These are phyloP conservation scores for Microbotryum lychnidis-dioicae DNA, from an alignment of 1,284 basidiomycete species.

Conservation along the genomic window DNA sequence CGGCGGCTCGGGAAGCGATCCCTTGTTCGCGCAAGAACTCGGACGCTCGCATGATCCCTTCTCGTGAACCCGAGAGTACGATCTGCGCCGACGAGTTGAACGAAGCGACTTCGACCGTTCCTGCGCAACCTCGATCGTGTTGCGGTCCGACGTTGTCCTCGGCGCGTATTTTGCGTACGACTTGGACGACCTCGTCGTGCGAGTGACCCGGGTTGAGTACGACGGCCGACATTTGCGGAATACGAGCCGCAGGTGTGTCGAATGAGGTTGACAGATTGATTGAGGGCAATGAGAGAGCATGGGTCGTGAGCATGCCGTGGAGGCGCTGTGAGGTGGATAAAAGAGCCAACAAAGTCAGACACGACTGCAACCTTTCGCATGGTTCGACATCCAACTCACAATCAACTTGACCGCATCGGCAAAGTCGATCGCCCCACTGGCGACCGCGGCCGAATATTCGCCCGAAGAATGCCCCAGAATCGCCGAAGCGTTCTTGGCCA, in stretches of 20 bases:
- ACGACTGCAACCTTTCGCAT: not conserved
- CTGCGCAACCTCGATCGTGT: slow-evolving; percentile 1
- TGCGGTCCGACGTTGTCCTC: slow-evolving; percentile 1
- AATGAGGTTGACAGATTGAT: slow-evolving; percentile 25
- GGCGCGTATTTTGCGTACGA: slow-evolving; percentile 28
- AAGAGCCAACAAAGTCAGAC: not conserved
- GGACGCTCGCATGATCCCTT: slow-evolving; percentile 35
- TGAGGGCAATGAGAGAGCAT: slow-evolving; percentile 29
- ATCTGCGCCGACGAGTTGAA: slow-evolving; percentile 37
- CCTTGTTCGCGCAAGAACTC: slow-evolving; percentile 30
- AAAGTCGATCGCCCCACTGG: slow-evolving; percentile 33
- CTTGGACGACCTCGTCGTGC: slow-evolving; percentile 31
- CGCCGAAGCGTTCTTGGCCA: slow-evolving; percentile 22
- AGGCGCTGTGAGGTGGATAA: slow-evolving; percentile 18
- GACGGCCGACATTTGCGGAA: slow-evolving; percentile 37
- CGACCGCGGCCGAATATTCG: slow-evolving; percentile 37
- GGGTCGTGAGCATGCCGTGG: slow-evolving; percentile 35
- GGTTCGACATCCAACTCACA: not conserved
- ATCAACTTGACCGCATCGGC: slow-evolving; percentile 35
- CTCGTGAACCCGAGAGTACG: slow-evolving; percentile 34
- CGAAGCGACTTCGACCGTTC: slow-evolving; percentile 35
- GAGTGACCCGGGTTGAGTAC: slow-evolving; percentile 33
- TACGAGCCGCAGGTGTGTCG: slow-evolving; percentile 21
- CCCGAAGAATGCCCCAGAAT: slow-evolving; percentile 37
- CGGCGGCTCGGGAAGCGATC: slow-evolving; percentile 36